Evolutionary conservation across 345 rosid genomes (phyloP), one percentile per base, ranked within the genome.

Genomic region (Eucalyptus brandiana): DNA sequence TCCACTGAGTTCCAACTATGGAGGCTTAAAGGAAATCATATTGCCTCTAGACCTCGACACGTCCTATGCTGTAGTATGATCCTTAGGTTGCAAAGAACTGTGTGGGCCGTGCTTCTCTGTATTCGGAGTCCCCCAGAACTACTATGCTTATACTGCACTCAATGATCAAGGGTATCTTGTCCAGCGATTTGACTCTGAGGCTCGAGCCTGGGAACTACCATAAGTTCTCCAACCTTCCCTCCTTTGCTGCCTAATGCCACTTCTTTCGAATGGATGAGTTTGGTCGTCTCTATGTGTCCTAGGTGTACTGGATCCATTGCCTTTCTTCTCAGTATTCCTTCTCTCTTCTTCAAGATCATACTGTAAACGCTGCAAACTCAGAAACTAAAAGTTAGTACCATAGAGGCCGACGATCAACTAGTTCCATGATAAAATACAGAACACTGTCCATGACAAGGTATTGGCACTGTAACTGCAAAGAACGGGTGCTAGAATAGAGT

Each of bases 331-430:
- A 5, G 93, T 89, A 87, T 89, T 95, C 93, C 96, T 93, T 89
- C 88, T 92, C 92, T 95, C 99, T 93, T 97, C 99, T 90, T 97
- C 99, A 58, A 92, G 92, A 94, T 97, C 99, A 93, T 97, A 96
- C 89, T 93, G 93, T 11, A 93, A 92, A 16, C 97, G 96, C 99
- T 98, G 97, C 87, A 86, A 90, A 87, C 65, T 54, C 45, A 87
- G 26, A 23, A 32, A n/a, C 19, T 60, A 51, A 87, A 50, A 51
- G 37, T 50, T 49, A 86, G 62, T 48, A 53, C 45, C 6, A 21
- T 34, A 53, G 45, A 53, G 47, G 42, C 28, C 4, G 47, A 76
- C 47, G 21, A 76, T 76, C 65, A n/a, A 86, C 62, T 21, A 86
- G n/a, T 34, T 15, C 34, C 44, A 32, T 9, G 45, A 51, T n/a